phyloP scores from a whole-genome alignment of 2,329 filamentous ascomycete genomes.

The Neonectria sp. region DNA sequence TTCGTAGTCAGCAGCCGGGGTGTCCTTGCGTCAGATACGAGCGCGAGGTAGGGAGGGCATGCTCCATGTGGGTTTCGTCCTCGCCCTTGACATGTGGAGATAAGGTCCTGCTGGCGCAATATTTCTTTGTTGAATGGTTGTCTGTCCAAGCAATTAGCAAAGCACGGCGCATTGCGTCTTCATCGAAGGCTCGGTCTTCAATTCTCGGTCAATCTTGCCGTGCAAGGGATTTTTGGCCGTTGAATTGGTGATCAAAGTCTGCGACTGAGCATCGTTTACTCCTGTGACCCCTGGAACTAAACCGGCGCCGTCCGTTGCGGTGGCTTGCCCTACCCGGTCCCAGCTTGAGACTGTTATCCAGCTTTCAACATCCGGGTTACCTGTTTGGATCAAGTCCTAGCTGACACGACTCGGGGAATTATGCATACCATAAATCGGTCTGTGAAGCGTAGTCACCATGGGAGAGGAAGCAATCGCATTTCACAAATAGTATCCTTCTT shows the following conservation, averaged over 20 bases:
- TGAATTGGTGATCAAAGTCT: neutral
- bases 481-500: neutral
- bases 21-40: constrained; percentile 8
- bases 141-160: neutral
- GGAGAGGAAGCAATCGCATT: neutral
- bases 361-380: neutral
- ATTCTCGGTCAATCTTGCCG: neutral
- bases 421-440: neutral
- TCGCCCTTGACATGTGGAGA: constrained; percentile 17
- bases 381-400: neutral
- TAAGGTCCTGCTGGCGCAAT: neutral
- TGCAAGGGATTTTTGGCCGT: neutral
- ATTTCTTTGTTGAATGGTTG: constrained; percentile 8
- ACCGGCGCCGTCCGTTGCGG: constrained; percentile 4
- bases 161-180: neutral
- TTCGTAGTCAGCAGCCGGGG: neutral
- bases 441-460: neutral
- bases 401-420: neutral
- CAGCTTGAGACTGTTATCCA: neutral
- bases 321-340: constrained; percentile 14
- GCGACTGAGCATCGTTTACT: neutral
- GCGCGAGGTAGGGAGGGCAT: neutral
- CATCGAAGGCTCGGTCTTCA: neutral
- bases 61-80: constrained; percentile 4
- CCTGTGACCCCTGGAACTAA: constrained; percentile 7